Evolutionary conservation across 148 eudicot species (phyloP).

Genomic region (Rhododendron mucronatum): DNA sequence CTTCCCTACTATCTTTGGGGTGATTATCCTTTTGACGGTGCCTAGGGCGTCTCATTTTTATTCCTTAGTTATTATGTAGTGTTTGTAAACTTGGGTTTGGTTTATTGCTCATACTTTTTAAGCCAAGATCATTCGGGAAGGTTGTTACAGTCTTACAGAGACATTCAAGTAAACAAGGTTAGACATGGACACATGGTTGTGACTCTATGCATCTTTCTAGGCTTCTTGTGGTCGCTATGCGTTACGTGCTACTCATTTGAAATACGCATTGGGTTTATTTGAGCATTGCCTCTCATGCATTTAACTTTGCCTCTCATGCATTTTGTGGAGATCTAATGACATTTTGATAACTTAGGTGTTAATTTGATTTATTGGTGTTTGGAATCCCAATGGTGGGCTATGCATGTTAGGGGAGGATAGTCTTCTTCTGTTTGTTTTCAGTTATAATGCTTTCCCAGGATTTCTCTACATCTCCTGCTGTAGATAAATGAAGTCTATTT

Average conservation of each 20-base stretch:
- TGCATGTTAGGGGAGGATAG: not conserved
- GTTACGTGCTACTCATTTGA: not conserved
- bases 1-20: not conserved
- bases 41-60: not conserved
- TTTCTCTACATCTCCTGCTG: not conserved
- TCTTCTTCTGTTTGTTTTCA: not conserved
- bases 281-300: not conserved
- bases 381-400: not conserved
- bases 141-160: not conserved
- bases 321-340: not conserved
- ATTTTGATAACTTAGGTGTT: not conserved
- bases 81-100: not conserved
- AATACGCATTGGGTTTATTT: not conserved
- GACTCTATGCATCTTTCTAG: not conserved
- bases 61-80: not conserved
- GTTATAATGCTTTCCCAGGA: not conserved
- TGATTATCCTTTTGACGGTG: not conserved
- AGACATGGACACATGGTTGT: not conserved
- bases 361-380: not conserved
- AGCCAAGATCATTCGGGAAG: not conserved
- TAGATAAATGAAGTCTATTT: not conserved
- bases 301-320: not conserved
- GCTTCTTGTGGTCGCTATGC: not conserved
- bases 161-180: not conserved
- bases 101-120: not conserved